Evolutionary conservation across 306 rosid genomes (phyloP).

Genomic region (Vigna radiata): DNA sequence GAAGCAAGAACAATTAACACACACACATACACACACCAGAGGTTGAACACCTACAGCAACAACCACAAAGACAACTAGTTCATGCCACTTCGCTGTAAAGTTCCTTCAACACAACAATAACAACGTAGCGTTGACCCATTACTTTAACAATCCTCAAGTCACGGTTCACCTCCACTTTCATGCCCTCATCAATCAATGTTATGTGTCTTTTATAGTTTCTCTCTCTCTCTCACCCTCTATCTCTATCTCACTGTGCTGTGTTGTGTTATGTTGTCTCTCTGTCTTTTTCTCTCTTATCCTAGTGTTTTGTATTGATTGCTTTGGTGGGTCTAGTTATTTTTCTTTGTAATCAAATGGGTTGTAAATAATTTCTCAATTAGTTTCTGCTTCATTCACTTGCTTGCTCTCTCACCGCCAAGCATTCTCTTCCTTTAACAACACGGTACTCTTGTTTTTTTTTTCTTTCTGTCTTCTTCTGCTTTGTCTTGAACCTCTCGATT

Average conservation of each 20-base stretch:
- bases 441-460: slow-evolving; percentile 29
- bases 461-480: slow-evolving; percentile 20
- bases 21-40: slow-evolving; percentile 29
- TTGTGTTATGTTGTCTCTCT: slow-evolving; percentile 22
- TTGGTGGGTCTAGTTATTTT: slow-evolving; percentile 49
- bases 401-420: slow-evolving; percentile 37
- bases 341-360: slow-evolving; percentile 19
- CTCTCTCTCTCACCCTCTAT: background rate
- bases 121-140: slow-evolving; percentile 58
- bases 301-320: slow-evolving; percentile 49
- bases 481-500: slow-evolving; percentile 42
- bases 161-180: slow-evolving; percentile 57
- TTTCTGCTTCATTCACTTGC: slow-evolving; percentile 38
- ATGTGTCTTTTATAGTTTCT: slow-evolving; percentile 27
- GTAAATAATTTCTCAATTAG: slow-evolving; percentile 5
- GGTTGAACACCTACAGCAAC: slow-evolving; percentile 3
- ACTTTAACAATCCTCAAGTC: slow-evolving; percentile 47
- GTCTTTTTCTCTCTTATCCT: slow-evolving; percentile 47
- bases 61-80: slow-evolving; percentile 25
- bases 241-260: background rate
- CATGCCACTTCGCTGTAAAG: slow-evolving; percentile 60
- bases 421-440: slow-evolving; percentile 42
- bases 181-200: slow-evolving; percentile 58
- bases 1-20: background rate
- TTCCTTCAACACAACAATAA: slow-evolving; percentile 6